Evolutionary conservation across 2,329 filamentous ascomycete species (phyloP).

Genomic region (Trichophaea hybrida): DNA sequence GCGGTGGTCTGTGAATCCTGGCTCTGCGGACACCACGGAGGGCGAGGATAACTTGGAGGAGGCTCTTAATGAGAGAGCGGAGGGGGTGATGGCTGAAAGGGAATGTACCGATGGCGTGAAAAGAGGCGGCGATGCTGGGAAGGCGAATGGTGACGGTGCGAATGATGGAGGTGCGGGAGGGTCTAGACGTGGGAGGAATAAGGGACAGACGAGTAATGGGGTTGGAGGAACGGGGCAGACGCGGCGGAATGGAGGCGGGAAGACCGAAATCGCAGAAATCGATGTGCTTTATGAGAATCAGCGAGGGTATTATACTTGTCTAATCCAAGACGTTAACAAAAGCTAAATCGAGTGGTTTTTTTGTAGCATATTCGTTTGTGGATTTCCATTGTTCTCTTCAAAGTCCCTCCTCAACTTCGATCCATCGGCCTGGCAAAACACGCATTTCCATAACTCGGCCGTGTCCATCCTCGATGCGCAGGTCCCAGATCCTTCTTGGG

Average conservation of each 20-base stretch:
- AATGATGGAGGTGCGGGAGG: neutral
- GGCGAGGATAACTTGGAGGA: slow-evolving; percentile 10
- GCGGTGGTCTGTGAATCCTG: slow-evolving; percentile 20
- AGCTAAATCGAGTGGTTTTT: neutral
- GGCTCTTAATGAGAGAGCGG: slow-evolving; percentile 11
- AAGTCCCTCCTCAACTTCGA: slow-evolving; percentile 76
- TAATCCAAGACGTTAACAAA: neutral
- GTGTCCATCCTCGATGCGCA: slow-evolving; percentile 74
- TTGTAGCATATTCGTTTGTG: slow-evolving; percentile 45
- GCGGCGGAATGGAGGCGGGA: slow-evolving; percentile 2
- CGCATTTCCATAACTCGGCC: slow-evolving; percentile 41
- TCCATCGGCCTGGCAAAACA: slow-evolving; percentile 73
- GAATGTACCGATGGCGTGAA: neutral
- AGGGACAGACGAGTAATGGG: slow-evolving; percentile 9
- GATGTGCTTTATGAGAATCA: slow-evolving; percentile 95
- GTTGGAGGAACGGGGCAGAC: neutral
- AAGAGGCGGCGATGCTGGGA: slow-evolving; percentile 8
- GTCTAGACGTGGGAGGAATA: neutral
- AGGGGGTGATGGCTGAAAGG: slow-evolving; percentile 13
- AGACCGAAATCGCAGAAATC: slow-evolving; percentile 38
- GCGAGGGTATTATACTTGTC: slow-evolving; percentile 41
- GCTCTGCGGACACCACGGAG: slow-evolving; percentile 11
- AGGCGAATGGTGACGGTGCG: slow-evolving; percentile 1
- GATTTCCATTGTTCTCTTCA: slow-evolving; percentile 74
- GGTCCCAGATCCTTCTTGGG: slow-evolving; percentile 87